Percentiles rank a stretch among this genome's conserved stretches.
Conservation (phyloP, 148 eudicot species). For the Rhododendron ferrugineum region DNA sequence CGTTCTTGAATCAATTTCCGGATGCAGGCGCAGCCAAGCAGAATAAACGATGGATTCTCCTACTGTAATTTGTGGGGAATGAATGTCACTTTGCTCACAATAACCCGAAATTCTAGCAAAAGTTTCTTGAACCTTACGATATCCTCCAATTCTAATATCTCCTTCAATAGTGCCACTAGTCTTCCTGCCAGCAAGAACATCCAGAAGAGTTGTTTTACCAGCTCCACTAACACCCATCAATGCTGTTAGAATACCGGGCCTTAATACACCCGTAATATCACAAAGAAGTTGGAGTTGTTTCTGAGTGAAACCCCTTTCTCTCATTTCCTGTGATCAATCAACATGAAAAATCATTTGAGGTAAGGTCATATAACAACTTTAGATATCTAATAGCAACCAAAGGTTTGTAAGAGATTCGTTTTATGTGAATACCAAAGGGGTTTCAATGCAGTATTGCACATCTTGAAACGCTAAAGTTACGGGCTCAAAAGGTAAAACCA, state of each 20-base stretch:
- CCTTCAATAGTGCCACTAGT: slow-evolving; percentile 73
- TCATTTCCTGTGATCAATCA: slow-evolving; percentile 46
- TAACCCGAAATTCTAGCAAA: slow-evolving; percentile 77
- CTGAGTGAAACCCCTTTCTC: slow-evolving; percentile 46
- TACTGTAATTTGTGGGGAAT: slow-evolving; percentile 72
- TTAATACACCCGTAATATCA: slow-evolving; percentile 62
- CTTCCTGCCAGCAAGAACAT: slow-evolving; percentile 83
- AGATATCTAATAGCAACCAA: not conserved
- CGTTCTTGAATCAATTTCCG: slow-evolving; percentile 47
- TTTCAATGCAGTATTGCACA: slow-evolving; percentile 66
- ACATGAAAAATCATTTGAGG: not conserved
- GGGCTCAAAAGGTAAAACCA: slow-evolving; percentile 75
- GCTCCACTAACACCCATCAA: slow-evolving; percentile 93
- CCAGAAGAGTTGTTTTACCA: slow-evolving; percentile 87
- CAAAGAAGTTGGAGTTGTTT: slow-evolving; percentile 57
- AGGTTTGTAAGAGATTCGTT: not conserved
- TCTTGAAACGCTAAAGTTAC: slow-evolving; percentile 49
- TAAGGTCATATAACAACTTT: not conserved
- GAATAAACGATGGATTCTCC: slow-evolving; percentile 76
- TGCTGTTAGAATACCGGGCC: slow-evolving; percentile 77
- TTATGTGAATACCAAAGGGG: slow-evolving; percentile 43
- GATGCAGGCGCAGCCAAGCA: slow-evolving; percentile 80
- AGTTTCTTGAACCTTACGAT: slow-evolving; percentile 65
- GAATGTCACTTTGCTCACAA: slow-evolving; percentile 83
- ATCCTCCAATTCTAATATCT: slow-evolving; percentile 62